Evolutionary conservation across 768 basidiomycete species (phyloP).

Genomic region (Mycena vitilis): DNA sequence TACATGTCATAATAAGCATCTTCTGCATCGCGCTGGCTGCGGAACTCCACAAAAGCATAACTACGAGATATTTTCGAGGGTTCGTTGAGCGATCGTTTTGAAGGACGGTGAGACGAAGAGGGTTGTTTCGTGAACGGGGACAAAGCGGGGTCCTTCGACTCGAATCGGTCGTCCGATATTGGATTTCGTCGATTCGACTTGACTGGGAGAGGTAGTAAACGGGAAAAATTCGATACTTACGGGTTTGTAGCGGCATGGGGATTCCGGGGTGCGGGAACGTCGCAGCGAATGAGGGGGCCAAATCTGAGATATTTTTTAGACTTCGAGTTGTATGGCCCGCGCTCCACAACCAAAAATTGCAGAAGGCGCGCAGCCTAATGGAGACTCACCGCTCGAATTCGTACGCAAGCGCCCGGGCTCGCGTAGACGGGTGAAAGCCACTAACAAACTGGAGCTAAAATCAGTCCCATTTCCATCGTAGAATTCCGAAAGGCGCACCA

Average conservation of each 20-base stretch:
- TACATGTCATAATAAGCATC: constrained; percentile 89
- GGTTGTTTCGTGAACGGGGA: constrained; percentile 44
- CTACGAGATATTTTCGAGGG: constrained; percentile 63
- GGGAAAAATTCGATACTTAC: constrained; percentile 66
- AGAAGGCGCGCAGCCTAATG: constrained; percentile 1
- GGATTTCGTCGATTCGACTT: constrained; percentile 43
- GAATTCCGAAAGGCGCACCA: constrained; percentile 41
- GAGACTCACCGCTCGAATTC: constrained; percentile 84
- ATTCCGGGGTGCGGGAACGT: constrained; percentile 89
- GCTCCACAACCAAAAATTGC: background rate
- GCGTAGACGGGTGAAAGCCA: constrained; percentile 85
- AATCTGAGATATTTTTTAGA: constrained; percentile 56
- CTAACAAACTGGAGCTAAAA: constrained; percentile 79
- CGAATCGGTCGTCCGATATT: constrained; percentile 25
- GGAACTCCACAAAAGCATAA: constrained; percentile 90
- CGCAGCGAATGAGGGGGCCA: constrained; percentile 87
- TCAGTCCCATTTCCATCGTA: background rate
- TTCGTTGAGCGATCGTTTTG: constrained; percentile 70
- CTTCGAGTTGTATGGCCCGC: background rate
- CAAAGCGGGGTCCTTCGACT: constrained; percentile 37
- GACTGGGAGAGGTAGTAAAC: constrained; percentile 38
- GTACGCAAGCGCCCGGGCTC: constrained; percentile 85
- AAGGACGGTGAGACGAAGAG: constrained; percentile 46
- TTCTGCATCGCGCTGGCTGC: constrained; percentile 81
- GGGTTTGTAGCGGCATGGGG: constrained; percentile 79